These are phyloP conservation scores for Starmera caribaea DNA, from an alignment of 805 yeast species.

Conservation along the genomic window DNA sequence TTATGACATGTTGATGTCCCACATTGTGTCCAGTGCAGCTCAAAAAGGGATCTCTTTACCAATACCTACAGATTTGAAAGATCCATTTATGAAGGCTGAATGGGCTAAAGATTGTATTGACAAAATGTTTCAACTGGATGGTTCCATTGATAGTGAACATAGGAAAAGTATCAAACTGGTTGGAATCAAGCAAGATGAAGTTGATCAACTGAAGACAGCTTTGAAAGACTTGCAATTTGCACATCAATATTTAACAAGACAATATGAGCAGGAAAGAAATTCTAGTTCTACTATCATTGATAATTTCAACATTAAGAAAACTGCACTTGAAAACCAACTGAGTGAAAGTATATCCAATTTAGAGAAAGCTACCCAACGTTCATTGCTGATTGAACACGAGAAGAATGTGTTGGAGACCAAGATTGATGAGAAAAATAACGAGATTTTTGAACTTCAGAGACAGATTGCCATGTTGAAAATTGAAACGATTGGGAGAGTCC, in stretches of 20 bases:
- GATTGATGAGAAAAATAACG: slow-evolving; percentile 26
- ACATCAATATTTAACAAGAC: slow-evolving; percentile 57
- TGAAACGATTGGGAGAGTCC: slow-evolving; percentile 14
- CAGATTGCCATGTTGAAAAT: slow-evolving; percentile 31
- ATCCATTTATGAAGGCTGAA: slow-evolving; percentile 3
- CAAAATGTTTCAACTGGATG: slow-evolving; percentile 2
- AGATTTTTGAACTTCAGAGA: slow-evolving; percentile 32
- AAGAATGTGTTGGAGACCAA: slow-evolving; percentile 22
- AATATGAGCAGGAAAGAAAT: slow-evolving; percentile 56
- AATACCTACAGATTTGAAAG: slow-evolving; percentile 8
- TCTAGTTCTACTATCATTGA: slow-evolving; percentile 44
- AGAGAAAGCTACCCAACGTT: slow-evolving; percentile 26
- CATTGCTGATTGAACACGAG: slow-evolving; percentile 26
- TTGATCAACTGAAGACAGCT: slow-evolving; percentile 39
- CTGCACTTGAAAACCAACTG: slow-evolving; percentile 41
- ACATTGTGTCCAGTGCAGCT: slow-evolving; percentile 17
- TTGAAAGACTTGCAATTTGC: slow-evolving; percentile 62
- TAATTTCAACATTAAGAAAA: slow-evolving; percentile 40
- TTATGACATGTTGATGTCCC: slow-evolving; percentile 14
- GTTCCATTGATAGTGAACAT: neutral
- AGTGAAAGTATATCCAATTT: slow-evolving; percentile 27
- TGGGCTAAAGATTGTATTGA: slow-evolving; percentile 20
- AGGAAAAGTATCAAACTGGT: neutral
- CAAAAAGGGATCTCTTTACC: slow-evolving; percentile 16
- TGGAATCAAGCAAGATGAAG: slow-evolving; percentile 1